Percentiles rank a stretch among this genome's conserved stretches.
Evolutionary conservation across 164 flowering plant genomes (phyloP).

Genomic region (Macadamia tetraphylla): DNA sequence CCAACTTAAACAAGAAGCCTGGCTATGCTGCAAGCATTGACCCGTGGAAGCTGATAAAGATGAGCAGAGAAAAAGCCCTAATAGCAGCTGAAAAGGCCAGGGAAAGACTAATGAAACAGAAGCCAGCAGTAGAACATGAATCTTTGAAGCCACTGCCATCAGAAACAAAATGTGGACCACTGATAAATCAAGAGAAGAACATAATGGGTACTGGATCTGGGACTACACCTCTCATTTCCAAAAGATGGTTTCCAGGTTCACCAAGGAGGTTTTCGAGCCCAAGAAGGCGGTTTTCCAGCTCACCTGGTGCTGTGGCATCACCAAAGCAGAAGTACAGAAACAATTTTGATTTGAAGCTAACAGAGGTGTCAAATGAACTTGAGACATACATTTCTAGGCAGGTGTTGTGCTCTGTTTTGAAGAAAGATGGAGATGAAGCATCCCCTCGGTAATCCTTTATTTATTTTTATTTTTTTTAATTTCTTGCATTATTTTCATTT

Average conservation of each 20-base stretch:
- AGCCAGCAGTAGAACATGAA: conserved; percentile 25
- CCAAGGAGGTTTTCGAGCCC: conserved; percentile 70
- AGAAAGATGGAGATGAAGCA: conserved; percentile 48
- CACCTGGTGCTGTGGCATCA: conserved; percentile 30
- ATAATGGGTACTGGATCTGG: conserved; percentile 17
- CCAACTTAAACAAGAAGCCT: conserved; percentile 42
- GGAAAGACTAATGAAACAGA: conserved; percentile 55
- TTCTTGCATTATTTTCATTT: conserved; percentile 16
- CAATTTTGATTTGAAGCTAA: conserved; percentile 78
- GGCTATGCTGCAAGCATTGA: conserved; percentile 67
- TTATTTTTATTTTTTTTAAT: background rate
- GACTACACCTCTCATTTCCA: conserved; percentile 36
- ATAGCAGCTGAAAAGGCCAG: conserved; percentile 74
- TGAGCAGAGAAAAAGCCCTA: conserved; percentile 81
- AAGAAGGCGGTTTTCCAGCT: conserved; percentile 66
- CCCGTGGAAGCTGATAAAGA: conserved; percentile 83
- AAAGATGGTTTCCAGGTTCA: conserved; percentile 33
- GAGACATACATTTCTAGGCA: conserved; percentile 84
- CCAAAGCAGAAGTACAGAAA: conserved; percentile 63
- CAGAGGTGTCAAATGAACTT: conserved; percentile 82
- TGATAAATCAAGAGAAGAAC: conserved; percentile 28
- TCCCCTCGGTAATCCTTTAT: conserved; percentile 41
- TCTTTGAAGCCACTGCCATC: conserved; percentile 67
- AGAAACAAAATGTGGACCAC: conserved; percentile 72
- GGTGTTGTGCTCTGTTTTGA: conserved; percentile 66